Base-by-base conservation (phyloP, 352 stramenopile species). In the Pythium oligandrum region DNA sequence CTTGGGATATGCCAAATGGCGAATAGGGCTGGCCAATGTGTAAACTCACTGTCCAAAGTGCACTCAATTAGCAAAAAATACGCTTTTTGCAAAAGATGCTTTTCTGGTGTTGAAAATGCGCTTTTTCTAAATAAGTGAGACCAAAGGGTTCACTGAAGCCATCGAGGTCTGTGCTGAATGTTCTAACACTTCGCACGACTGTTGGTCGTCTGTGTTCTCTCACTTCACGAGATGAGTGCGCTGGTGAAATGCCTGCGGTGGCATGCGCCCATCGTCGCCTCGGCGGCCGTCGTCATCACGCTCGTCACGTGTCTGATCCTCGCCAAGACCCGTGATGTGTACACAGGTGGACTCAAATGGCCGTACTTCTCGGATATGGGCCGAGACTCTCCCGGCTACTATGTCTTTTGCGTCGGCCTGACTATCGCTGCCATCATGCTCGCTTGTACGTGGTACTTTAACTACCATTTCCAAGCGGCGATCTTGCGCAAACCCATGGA, bases 361-460 rank as follows among this genome's bases (percentile, higher is more conserved):
- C 73, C 77, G 8, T 88, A 78, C 63, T 84, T 88, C 63, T 88
- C 77, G 40, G 77, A 85, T 59, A 70, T 85, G 60, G 74, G 77
- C 35, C 74, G 77, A 53, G 77, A 86, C 44, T 59, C 66, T 8
- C 77, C 77, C 6, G 73, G 68, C 5, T 83, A 85, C 60, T 71
- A 77, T 37, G 59, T 79, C 11, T 84, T 84, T 59, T 78, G 66
- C 39, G 49, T 77, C 44, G 71, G 74, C 4, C 64, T 81, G 10
- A 61, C 63, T 34, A 45, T 70, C 48, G 59, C 61, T 26, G 71
- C 74, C 4, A 48, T 75, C 45, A 53, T 63, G 11, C 43, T 84
- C n/a, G 35, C 51, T 4, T 56, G 50, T 38, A 80, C 71, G 33
- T 84, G 74, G 72, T 55, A 56, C 51, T 83, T 77, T 51, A 88